Percentiles rank a stretch among this genome's conserved stretches.
These are phyloP conservation scores for Fusarium dlaminii DNA, from an alignment of 2,329 filamentous ascomycete species.

Conservation along the genomic window DNA sequence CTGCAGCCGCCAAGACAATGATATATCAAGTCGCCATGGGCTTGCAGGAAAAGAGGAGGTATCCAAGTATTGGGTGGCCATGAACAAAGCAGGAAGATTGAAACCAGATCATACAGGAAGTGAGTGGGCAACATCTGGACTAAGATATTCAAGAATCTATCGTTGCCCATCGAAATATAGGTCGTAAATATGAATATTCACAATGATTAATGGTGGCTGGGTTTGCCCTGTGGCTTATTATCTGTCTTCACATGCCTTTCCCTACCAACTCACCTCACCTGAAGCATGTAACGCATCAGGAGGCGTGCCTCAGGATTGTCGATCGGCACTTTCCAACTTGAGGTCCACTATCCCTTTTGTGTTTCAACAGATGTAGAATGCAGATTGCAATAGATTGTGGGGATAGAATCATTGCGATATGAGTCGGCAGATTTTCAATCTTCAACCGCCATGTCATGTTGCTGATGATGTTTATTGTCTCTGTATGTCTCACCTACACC, in stretches of 20 bases:
- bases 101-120: neutral
- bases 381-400: neutral
- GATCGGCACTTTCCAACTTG: neutral
- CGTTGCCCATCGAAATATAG: neutral
- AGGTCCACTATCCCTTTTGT: neutral
- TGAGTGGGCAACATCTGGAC: neutral
- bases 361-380: neutral
- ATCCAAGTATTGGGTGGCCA: neutral
- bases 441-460: neutral
- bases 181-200: neutral
- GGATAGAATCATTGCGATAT: neutral
- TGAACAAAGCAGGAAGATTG: neutral
- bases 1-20: slow-evolving; percentile 8
- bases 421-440: neutral
- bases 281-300: neutral
- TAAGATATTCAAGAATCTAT: neutral
- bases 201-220: neutral
- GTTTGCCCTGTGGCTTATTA: neutral
- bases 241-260: slow-evolving; percentile 14
- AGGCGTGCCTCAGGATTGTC: neutral
- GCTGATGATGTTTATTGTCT: neutral
- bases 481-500: slow-evolving; percentile 10
- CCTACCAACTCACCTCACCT: neutral
- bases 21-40: slow-evolving; percentile 11
- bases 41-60: slow-evolving; percentile 4